These are phyloP conservation scores for Petunia hybrid DNA, from an alignment of 305 asterid genomes.

Conservation along the genomic window DNA sequence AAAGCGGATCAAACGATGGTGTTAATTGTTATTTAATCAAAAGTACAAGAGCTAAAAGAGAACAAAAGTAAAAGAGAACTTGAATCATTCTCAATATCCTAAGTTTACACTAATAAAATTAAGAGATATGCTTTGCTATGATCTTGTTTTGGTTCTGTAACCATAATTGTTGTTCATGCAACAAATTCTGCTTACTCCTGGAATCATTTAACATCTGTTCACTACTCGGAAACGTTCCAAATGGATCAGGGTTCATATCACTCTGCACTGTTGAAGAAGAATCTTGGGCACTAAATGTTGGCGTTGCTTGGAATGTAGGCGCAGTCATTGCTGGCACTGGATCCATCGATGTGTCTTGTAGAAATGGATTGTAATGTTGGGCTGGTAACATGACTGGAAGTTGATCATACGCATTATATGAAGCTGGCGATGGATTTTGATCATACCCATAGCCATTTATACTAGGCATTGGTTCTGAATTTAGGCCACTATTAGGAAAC, in stretches of 20 bases:
- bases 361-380: slow-evolving; percentile 69
- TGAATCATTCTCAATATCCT: neutral
- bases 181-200: slow-evolving; percentile 49
- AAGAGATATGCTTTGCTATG: slow-evolving; percentile 61
- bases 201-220: slow-evolving; percentile 44
- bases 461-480: neutral
- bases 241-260: slow-evolving; percentile 63
- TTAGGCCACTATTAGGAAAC: neutral
- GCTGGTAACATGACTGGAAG: neutral
- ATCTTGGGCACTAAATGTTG: slow-evolving; percentile 61
- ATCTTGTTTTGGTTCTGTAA: slow-evolving; percentile 84
- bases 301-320: slow-evolving; percentile 61
- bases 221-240: slow-evolving; percentile 39
- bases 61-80: neutral
- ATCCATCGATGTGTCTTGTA: slow-evolving; percentile 50
- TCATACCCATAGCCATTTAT: neutral
- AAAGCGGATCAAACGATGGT: neutral
- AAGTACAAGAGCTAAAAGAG: neutral
- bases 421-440: neutral
- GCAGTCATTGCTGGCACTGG: neutral
- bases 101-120: neutral
- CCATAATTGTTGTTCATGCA: slow-evolving; percentile 75
- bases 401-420: neutral
- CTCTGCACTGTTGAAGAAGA: slow-evolving; percentile 30
- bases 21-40: too few species aligned